Evolutionary conservation across 345 rosid genomes (phyloP), one percentile per base, ranked within the genome.

Genomic region (Gossypium anomalum): DNA sequence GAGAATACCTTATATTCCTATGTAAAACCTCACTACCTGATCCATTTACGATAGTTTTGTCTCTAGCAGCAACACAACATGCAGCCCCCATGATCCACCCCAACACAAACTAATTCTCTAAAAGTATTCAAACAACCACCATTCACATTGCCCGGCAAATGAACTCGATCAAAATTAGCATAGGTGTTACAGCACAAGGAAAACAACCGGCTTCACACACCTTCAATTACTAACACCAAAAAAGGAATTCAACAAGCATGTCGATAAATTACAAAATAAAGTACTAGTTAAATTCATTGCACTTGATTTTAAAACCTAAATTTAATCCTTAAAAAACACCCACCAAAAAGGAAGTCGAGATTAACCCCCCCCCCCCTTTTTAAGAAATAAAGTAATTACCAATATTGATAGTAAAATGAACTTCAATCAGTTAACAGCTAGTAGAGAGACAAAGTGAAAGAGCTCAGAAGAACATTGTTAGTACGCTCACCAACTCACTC

Each of bases 1-100:
- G 99, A 20, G 99, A 96, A 84, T 85, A 65, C 75, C 93, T 85
- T n/a, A 89, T 55, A 81, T 86, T 88, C 82, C 94, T 85, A 75
- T 82, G 92, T 69, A 89, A 74, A 60, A 78, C 72, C 23, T 90
- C 98, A 76, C 81, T 78, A 77, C 88, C 86, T 16, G 89, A 78
- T 77, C 83, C 89, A 84, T 72, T 78, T 38, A 87, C 83, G 25
- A 96, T 94, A 77, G 81, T 88, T 85, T 88, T 93, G 73, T 96
- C 99, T 78, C 95, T 84, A 80, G 93, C 94, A 83, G 99, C 94
- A 74, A 96, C 91, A 83, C 99, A 96, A 76, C 98, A 96, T 73
- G 94, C 93, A 76, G 92, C 86, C 65, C 99, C 99, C 99, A 96
- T 95, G 67, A 69, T 84, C 77, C 25, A 74, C 78, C 68, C 73